A percentile compares a stretch with the other conserved stretches of the same genome.
Conservation (phyloP, 176 grass and related monocot genomes). For the Stipa capillata region DNA sequence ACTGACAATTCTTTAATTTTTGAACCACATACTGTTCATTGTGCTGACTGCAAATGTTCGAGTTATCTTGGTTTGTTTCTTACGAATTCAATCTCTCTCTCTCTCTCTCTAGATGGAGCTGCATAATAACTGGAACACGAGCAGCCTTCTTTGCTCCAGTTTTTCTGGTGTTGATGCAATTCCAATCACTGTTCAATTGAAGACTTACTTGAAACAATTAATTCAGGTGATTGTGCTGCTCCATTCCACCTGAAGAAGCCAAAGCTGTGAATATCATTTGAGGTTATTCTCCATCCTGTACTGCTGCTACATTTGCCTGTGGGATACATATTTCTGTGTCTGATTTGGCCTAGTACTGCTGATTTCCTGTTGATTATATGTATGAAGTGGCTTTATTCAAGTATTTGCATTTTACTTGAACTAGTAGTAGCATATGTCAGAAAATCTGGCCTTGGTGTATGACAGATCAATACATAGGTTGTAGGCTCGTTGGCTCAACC, state of each 20-base stretch:
- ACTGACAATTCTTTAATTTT: not conserved
- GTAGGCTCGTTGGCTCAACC: constrained; percentile 14
- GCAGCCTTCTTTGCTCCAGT: not conserved
- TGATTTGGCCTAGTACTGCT: not conserved
- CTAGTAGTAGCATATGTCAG: not conserved
- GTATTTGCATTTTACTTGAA: not conserved
- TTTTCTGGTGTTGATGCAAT: constrained; percentile 34
- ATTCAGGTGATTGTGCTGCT: constrained; percentile 28
- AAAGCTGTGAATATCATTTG: constrained; percentile 42
- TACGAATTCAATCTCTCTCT: constrained; percentile 16
- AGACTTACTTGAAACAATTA: constrained; percentile 20
- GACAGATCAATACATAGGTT: constrained; percentile 4
- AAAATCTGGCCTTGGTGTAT: constrained; percentile 9
- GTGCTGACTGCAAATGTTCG: not conserved
- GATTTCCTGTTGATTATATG: not conserved
- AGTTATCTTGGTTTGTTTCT: constrained; percentile 17
- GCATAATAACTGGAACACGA: constrained; percentile 18
- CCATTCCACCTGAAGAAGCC: constrained; percentile 21
- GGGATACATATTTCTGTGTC: not conserved
- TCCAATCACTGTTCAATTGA: constrained; percentile 21
- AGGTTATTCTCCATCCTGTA: constrained; percentile 16
- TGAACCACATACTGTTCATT: not conserved
- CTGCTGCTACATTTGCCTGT: constrained; percentile 1
- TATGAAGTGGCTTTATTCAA: not conserved
- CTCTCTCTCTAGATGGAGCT: constrained; percentile 23